Evolutionary conservation across 257 asterid species (phyloP).

Genomic region (Przewalskia tangutica): DNA sequence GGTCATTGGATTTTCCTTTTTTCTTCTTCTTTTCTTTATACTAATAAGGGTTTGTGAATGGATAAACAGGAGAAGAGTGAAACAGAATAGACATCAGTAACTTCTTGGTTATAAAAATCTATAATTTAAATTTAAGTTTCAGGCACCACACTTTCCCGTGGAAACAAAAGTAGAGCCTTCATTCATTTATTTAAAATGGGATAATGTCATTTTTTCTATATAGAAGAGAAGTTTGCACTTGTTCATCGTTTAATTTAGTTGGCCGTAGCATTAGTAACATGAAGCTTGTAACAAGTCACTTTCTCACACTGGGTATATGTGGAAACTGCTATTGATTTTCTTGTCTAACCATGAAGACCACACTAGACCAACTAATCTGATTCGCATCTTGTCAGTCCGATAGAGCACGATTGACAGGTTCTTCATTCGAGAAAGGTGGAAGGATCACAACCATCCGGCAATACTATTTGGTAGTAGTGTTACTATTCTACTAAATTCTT

Average conservation of each 20-base stretch:
- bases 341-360: not conserved
- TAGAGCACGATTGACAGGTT: not conserved
- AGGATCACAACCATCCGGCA: not conserved
- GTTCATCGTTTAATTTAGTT: not conserved
- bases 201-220: not conserved
- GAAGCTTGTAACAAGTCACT: not conserved
- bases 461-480: not conserved
- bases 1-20: too few relatives aligned
- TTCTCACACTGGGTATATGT: not conserved
- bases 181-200: not conserved
- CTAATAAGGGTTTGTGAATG: too few relatives aligned
- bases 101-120: too few relatives aligned
- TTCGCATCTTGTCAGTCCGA: not conserved
- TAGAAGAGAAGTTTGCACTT: not conserved
- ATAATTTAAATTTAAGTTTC: too few relatives aligned
- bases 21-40: too few relatives aligned
- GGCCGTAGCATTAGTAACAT: not conserved
- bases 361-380: not conserved
- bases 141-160: not conserved
- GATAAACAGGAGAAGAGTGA: too few relatives aligned
- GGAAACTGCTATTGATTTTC: not conserved
- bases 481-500: too few relatives aligned
- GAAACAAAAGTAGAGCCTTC: not conserved
- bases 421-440: not conserved
- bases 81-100: too few relatives aligned